Evolutionary conservation across 2,329 filamentous ascomycete genomes (phyloP).

Genomic region (Alternaria consortialis): DNA sequence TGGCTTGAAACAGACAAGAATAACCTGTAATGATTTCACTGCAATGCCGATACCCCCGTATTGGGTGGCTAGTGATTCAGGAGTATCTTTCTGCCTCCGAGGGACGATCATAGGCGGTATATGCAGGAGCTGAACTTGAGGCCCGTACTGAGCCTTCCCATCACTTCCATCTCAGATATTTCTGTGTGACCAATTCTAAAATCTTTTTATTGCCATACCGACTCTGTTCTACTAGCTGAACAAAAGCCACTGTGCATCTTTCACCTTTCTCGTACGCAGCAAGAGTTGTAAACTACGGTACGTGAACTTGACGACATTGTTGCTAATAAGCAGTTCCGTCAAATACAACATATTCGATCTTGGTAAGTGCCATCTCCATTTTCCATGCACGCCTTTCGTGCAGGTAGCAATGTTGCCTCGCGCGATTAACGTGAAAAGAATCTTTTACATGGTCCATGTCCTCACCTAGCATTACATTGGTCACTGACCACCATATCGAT

Average conservation of each 20-base stretch:
- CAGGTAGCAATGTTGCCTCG: not conserved
- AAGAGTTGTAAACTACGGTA: slow-evolving; percentile 5
- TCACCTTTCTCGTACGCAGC: not conserved
- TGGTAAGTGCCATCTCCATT: slow-evolving; percentile 19
- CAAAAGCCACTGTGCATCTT: not conserved
- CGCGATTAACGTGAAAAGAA: not conserved
- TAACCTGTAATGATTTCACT: slow-evolving; percentile 24
- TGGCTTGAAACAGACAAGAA: slow-evolving; percentile 21
- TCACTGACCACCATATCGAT: not conserved
- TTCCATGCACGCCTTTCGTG: not conserved
- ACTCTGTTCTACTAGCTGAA: not conserved
- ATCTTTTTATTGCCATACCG: not conserved
- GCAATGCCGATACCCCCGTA: slow-evolving; percentile 6
- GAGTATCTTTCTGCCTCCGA: slow-evolving; percentile 9
- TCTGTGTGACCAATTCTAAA: slow-evolving; percentile 10
- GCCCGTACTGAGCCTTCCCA: slow-evolving; percentile 3
- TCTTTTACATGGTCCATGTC: not conserved
- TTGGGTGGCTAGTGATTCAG: slow-evolving; percentile 4
- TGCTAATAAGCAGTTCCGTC: slow-evolving; percentile 14
- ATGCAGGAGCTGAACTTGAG: slow-evolving; percentile 12
- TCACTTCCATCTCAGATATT: slow-evolving; percentile 8
- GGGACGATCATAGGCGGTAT: slow-evolving; percentile 5
- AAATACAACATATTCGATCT: slow-evolving; percentile 20
- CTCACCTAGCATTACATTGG: not conserved
- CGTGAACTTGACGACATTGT: slow-evolving; percentile 6